These are phyloP conservation scores for Dendrobium huoshanense DNA, from an alignment of 106 monocot genomes.

Conservation along the genomic window DNA sequence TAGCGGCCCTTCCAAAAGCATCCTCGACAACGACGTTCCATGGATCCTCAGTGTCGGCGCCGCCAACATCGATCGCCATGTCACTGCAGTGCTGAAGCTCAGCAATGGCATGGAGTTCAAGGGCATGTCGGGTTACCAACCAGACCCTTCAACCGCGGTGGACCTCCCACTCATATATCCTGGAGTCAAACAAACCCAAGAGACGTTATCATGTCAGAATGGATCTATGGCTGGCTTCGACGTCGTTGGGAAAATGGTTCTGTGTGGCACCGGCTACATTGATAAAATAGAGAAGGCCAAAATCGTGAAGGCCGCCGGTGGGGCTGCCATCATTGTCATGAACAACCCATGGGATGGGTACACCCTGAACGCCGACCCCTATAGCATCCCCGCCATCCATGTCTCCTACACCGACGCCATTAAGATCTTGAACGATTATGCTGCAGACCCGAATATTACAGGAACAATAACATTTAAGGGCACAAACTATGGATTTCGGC, in stretches of 20 bases:
- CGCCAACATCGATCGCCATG: neutral
- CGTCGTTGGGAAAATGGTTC: conserved; percentile 24
- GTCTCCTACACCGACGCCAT: conserved; percentile 10
- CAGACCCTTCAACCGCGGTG: neutral
- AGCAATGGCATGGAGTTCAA: conserved; percentile 12
- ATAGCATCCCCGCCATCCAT: conserved; percentile 14
- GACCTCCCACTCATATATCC: conserved; percentile 9
- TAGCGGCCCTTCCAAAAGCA: neutral
- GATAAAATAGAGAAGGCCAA: neutral
- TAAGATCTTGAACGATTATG: conserved; percentile 10
- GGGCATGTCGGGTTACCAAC: conserved; percentile 12
- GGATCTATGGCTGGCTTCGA: conserved; percentile 3
- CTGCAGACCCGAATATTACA: neutral
- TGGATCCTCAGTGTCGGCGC: conserved; percentile 27
- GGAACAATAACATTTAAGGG: conserved; percentile 8
- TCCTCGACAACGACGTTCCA: conserved; percentile 14
- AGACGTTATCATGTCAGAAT: neutral
- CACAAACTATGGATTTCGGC: neutral
- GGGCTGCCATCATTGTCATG: conserved; percentile 25
- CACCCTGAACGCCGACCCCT: neutral
- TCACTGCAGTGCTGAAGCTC: conserved; percentile 4
- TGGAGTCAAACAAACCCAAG: neutral
- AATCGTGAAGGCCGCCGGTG: conserved; percentile 27
- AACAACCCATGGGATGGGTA: neutral
- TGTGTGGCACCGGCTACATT: conserved; percentile 10